Base-by-base conservation (phyloP, 2,329 filamentous ascomycete species). In the Botryotinia narcissicola region DNA sequence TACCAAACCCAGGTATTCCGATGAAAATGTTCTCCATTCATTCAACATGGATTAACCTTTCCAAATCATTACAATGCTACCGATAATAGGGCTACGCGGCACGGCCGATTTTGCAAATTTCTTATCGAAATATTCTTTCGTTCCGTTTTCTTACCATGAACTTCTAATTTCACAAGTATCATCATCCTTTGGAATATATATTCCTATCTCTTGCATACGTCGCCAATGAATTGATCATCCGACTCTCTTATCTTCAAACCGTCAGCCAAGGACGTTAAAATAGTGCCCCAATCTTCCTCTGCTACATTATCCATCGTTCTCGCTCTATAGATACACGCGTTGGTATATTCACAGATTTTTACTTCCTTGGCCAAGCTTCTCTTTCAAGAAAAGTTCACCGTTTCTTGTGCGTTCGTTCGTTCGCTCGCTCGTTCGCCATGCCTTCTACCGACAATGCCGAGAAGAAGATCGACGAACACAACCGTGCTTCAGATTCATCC, bases 191-290 rank as follows among this genome's bases (percentile, higher is more conserved):
- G 48, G 64, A 42, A 42, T 29, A 25, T 29, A 67, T 32, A 7
- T 29, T 20, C 54, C 46, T 25, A 42, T 61, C 35, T 54, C 35
- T 40, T 42, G 48, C 64, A 40, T 68, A 57, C 35, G 25, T 20
- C 48, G 57, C 35, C 18, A 51, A 68, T 68, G 66, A 68, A 68
- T 42, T 68, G 66, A 68, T 54, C 32, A 37, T 59, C 60, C 60
- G 20, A 40, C 22, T 22, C 14, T 64, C 29, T 42, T n/a, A 29
- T 66, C 46, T 42, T 32, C 16, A 66, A 42, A 54, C 70, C 70
- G 70, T 72, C 70, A 72, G 70, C 70, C 70, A 72, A 66, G 37
- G 70, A 72, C 60, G 70, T 57, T 72, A 72, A 72, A 44, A 42
- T 72, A 72, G 70, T 66, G 70, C 60, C 20, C 70, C 70, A 54